These are phyloP conservation scores for Triangularia setosa DNA, from an alignment of 2,329 filamentous ascomycete genomes.

Conservation along the genomic window DNA sequence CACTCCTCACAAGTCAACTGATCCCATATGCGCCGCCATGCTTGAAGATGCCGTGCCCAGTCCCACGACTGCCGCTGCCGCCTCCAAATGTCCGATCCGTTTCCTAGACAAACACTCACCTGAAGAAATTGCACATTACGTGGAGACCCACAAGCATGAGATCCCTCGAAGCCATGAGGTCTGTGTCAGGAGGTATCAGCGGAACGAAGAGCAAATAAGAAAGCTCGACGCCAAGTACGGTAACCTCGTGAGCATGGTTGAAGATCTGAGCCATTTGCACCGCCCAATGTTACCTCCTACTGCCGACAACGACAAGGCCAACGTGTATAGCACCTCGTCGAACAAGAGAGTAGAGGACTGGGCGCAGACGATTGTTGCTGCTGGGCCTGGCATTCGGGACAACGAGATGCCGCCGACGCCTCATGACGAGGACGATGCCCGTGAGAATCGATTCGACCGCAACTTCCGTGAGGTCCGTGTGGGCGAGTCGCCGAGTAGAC, in stretches of 20 bases:
- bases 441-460: constrained; percentile 75
- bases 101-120: constrained; percentile 89
- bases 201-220: constrained; percentile 77
- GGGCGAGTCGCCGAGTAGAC: constrained; percentile 86
- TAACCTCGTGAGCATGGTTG: constrained; percentile 89
- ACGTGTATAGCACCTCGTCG: constrained; percentile 45
- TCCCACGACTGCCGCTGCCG: constrained; percentile 40
- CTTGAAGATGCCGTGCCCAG: constrained; percentile 56
- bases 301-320: constrained; percentile 36
- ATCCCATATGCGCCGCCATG: constrained; percentile 64
- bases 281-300: constrained; percentile 75
- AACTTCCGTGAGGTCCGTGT: constrained; percentile 85
- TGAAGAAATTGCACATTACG: constrained; percentile 88
- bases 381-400: constrained; percentile 16
- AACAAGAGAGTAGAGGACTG: constrained; percentile 78
- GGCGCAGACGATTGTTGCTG: constrained; percentile 55
- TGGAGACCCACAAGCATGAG: constrained; percentile 93
- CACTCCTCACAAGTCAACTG: constrained; percentile 47
- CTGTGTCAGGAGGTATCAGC: constrained; percentile 85
- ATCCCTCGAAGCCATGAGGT: constrained; percentile 90
- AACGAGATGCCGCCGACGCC: constrained; percentile 23
- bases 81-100: constrained; percentile 80
- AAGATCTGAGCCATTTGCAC: constrained; percentile 81
- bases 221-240: constrained; percentile 94
- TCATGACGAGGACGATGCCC: constrained; percentile 28